These are phyloP conservation scores for Blastobotrys mokoenaii DNA, from an alignment of 805 yeast species.

Conservation along the genomic window DNA sequence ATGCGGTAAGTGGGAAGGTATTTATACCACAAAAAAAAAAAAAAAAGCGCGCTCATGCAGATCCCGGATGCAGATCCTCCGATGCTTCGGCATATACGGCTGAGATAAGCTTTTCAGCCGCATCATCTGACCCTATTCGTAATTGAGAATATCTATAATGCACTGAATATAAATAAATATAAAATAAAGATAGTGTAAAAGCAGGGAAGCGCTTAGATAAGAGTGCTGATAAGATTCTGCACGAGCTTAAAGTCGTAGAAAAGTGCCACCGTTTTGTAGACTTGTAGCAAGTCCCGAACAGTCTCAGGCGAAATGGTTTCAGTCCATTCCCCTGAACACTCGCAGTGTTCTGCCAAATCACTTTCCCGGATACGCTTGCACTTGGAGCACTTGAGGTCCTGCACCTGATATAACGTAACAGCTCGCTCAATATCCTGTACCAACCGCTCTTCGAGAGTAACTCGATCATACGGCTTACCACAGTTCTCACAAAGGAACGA, in stretches of 20 bases:
- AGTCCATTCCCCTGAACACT: constrained; percentile 83
- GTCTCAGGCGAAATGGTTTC: constrained; percentile 43
- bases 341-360: constrained; percentile 65
- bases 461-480: constrained; percentile 50
- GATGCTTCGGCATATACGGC: too few species aligned
- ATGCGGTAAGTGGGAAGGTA: too few species aligned
- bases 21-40: too few species aligned
- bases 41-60: too few species aligned
- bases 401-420: constrained; percentile 56
- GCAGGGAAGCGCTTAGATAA: background rate
- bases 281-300: constrained; percentile 37
- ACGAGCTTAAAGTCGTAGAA: constrained; percentile 55
- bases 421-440: constrained; percentile 53
- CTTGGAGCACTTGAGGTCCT: constrained; percentile 73
- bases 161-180: background rate
- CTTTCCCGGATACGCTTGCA: constrained; percentile 62
- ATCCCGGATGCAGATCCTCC: too few species aligned
- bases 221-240: constrained; percentile 23
- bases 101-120: too few species aligned
- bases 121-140: too few species aligned
- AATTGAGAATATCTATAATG: too few species aligned
- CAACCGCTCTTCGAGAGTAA: constrained; percentile 70
- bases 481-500: constrained; percentile 63
- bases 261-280: constrained; percentile 51
- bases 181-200: background rate